Percentiles rank a stretch among this genome's conserved stretches.
Evolutionary conservation across 805 yeast species (phyloP).

Genomic region (Candida fluviatilis): DNA sequence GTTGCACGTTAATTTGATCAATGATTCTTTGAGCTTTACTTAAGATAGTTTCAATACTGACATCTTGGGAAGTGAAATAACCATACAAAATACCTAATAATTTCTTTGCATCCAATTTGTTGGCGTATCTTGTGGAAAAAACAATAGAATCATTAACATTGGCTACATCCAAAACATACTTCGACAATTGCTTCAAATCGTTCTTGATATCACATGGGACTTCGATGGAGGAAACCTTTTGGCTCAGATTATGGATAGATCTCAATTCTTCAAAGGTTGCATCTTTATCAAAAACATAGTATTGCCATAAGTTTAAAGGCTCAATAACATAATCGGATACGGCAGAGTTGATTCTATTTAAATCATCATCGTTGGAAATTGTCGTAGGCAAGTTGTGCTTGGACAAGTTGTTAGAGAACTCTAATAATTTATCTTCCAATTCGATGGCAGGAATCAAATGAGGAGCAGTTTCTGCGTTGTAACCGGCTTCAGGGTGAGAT

Average conservation of each 20-base stretch:
- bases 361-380: conserved; percentile 48
- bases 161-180: conserved; percentile 42
- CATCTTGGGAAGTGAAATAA: conserved; percentile 13
- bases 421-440: conserved; percentile 64
- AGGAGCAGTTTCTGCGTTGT: conserved; percentile 82
- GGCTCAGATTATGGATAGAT: conserved; percentile 27
- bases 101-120: conserved; percentile 46
- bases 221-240: conserved; percentile 25
- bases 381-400: conserved; percentile 59
- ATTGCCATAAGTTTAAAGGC: conserved; percentile 79
- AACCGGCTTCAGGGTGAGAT: conserved; percentile 88
- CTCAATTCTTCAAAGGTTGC: conserved; percentile 37
- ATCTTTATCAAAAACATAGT: conserved; percentile 63
- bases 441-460: conserved; percentile 83
- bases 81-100: conserved; percentile 50
- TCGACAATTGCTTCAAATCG: conserved; percentile 42
- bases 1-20: conserved; percentile 72
- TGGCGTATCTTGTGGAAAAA: conserved; percentile 47
- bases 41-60: conserved; percentile 22
- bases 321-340: conserved; percentile 65
- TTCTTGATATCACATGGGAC: conserved; percentile 42
- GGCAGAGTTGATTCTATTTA: conserved; percentile 61
- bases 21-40: conserved; percentile 48
- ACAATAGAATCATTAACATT: conserved; percentile 41
- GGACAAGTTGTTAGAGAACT: conserved; percentile 57